Evolutionary conservation across 2,329 filamentous ascomycete species (phyloP).

Genomic region (Tolypocladium amazonense): DNA sequence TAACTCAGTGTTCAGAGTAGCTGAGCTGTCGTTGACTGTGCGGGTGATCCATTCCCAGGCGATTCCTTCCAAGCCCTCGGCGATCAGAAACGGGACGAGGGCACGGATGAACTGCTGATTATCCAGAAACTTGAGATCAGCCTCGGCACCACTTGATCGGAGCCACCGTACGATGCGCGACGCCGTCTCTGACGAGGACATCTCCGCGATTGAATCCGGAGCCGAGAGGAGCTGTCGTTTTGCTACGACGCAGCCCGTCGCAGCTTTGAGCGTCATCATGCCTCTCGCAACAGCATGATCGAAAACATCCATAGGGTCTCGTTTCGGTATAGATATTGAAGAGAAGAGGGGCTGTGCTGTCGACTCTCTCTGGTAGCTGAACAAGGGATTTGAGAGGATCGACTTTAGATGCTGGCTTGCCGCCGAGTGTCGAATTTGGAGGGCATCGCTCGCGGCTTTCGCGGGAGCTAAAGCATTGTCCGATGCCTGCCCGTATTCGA

Average conservation of each 20-base stretch:
- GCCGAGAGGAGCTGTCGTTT: conserved; percentile 30
- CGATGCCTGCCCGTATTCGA: conserved; percentile 38
- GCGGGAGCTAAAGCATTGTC: conserved; percentile 10
- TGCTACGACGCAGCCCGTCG: conserved; percentile 41
- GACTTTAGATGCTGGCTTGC: conserved; percentile 39
- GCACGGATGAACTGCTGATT: conserved; percentile 24
- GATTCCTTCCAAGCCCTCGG: conserved; percentile 39
- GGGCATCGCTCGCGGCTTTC: conserved; percentile 9
- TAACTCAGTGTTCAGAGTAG: conserved; percentile 9
- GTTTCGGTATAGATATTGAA: conserved; percentile 8
- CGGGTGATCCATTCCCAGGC: conserved; percentile 42
- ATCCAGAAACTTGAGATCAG: conserved; percentile 33
- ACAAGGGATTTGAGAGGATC: conserved; percentile 47
- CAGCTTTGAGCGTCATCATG: conserved; percentile 43
- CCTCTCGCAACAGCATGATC: conserved; percentile 43
- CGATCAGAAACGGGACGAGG: conserved; percentile 39
- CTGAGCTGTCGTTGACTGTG: conserved; percentile 19
- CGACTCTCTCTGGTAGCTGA: conserved; percentile 24
- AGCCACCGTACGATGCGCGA: conserved; percentile 43
- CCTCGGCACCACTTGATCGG: conserved; percentile 36
- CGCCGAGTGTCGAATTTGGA: conserved; percentile 24
- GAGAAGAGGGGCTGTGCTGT: conserved; percentile 8
- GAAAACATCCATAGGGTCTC: conserved; percentile 44
- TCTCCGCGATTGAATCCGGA: conserved; percentile 11
- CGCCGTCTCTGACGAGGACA: conserved; percentile 33